Evolutionary conservation across 176 grass and related monocot species (phyloP).

Genomic region (Carex littledalei): DNA sequence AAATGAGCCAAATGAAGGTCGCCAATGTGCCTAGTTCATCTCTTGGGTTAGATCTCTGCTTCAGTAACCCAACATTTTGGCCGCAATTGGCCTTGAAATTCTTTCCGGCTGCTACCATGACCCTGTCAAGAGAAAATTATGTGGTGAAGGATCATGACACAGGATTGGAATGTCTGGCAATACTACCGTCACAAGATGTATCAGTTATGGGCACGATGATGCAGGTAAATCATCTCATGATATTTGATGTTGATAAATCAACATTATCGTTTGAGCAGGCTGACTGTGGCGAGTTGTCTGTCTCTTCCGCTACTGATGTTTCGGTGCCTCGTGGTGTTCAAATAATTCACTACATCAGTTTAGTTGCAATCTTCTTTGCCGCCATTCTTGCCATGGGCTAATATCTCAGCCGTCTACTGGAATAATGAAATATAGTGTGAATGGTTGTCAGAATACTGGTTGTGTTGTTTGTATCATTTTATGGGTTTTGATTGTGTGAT

Average conservation of each 20-base stretch:
- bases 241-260: background rate
- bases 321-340: background rate
- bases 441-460: background rate
- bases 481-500: background rate
- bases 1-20: background rate
- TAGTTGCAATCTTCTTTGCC: background rate
- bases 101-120: background rate
- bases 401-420: background rate
- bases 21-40: background rate
- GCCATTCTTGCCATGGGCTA: background rate
- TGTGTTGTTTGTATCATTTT: background rate
- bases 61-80: background rate
- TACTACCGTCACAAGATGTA: background rate
- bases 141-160: background rate
- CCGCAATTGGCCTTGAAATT: background rate
- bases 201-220: constrained; percentile 4
- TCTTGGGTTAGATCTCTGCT: constrained; percentile 15
- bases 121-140: background rate
- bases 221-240: constrained; percentile 6
- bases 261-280: constrained; percentile 1
- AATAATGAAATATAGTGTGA: background rate
- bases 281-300: background rate
- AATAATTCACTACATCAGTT: background rate
- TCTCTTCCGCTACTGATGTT: background rate
- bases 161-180: background rate